phyloP scores from a whole-genome alignment of 306 rosid genomes.

The Prunus armeniaca region DNA sequence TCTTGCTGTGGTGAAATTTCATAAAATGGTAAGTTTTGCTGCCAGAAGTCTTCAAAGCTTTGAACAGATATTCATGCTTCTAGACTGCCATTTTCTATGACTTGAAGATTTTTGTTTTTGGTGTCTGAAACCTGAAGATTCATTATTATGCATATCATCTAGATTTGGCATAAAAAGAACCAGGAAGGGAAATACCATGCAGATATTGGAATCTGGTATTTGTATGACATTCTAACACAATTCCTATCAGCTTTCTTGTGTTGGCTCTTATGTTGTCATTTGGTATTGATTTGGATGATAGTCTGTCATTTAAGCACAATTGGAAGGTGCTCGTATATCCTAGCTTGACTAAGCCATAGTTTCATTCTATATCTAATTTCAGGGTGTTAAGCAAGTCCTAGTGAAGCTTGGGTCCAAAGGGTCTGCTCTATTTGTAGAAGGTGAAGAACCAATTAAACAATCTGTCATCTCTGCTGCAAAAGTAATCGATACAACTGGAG shows the following conservation, averaged over 20 bases:
- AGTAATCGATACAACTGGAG: constrained; percentile 88
- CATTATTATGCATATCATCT: background rate
- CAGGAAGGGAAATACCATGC: background rate
- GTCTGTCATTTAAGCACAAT: background rate
- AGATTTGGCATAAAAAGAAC: background rate
- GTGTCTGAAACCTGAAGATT: background rate
- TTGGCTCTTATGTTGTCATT: background rate
- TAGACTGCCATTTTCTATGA: background rate
- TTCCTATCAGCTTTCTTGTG: background rate
- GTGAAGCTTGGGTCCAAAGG: constrained; percentile 89
- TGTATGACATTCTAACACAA: background rate
- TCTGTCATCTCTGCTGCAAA: constrained; percentile 52
- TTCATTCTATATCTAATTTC: constrained; percentile 26
- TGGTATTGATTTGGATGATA: background rate
- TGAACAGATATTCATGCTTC: background rate
- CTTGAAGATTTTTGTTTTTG: background rate
- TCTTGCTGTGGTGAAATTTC: constrained; percentile 63
- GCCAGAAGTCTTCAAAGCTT: background rate
- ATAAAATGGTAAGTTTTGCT: constrained; percentile 67
- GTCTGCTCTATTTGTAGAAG: constrained; percentile 74
- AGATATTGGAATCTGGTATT: background rate
- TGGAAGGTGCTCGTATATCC: background rate
- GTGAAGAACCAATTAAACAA: constrained; percentile 77
- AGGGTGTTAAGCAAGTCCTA: constrained; percentile 88
- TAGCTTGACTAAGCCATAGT: background rate